Conservation (phyloP, 1,139 yeast genomes). For the Insectozyma bohioensis region DNA sequence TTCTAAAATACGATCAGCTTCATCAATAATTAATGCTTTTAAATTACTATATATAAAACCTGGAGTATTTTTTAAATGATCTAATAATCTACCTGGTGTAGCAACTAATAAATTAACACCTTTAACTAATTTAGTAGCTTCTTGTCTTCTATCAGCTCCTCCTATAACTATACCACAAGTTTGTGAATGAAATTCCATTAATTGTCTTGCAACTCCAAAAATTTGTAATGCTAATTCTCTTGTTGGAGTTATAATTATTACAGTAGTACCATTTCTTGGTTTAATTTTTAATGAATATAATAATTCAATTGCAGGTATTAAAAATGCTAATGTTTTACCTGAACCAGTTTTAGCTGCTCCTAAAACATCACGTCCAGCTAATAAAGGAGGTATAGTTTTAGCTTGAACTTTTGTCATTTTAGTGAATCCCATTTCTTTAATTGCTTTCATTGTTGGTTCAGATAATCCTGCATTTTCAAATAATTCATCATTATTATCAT, state of each 20-base stretch:
- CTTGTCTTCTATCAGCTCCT: constrained; percentile 96
- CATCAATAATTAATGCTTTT: constrained; percentile 92
- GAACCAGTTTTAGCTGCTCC: constrained; percentile 99
- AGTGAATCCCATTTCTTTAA: constrained; percentile 81
- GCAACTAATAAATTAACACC: constrained; percentile 95
- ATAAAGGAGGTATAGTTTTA: constrained; percentile 88
- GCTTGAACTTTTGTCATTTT: constrained; percentile 93
- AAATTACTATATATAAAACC: constrained; percentile 94
- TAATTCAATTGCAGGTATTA: constrained; percentile 92
- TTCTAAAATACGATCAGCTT: constrained; percentile 94
- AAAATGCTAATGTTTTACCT: constrained; percentile 93
- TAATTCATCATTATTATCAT: constrained; percentile 26
- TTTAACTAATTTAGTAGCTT: constrained; percentile 88
- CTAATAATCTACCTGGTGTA: constrained; percentile 95
- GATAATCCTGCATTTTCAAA: constrained; percentile 65
- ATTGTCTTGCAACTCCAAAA: constrained; percentile 93
- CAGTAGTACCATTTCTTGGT: constrained; percentile 80
- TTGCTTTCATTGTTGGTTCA: constrained; percentile 76
- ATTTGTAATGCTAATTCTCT: constrained; percentile 90
- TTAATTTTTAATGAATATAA: constrained; percentile 67
- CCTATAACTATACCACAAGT: constrained; percentile 97
- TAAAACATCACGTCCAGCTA: constrained; percentile 92
- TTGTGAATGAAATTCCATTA: constrained; percentile 88
- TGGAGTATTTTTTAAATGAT: constrained; percentile 91
- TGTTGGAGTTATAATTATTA: constrained; percentile 85